Conservation (phyloP, 441 rosid genomes). For the Corymbia citriodora region DNA sequence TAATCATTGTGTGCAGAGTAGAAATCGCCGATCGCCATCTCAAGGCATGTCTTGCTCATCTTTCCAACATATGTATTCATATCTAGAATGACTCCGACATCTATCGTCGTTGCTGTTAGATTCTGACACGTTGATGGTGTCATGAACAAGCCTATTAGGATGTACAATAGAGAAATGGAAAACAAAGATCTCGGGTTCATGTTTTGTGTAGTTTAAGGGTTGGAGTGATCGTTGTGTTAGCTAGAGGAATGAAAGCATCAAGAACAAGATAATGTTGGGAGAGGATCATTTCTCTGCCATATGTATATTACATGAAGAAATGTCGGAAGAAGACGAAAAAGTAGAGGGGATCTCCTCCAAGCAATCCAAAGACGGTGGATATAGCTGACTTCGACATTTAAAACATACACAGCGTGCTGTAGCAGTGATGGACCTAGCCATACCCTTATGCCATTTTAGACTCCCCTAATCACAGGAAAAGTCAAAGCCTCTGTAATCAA, state of each 20-base stretch:
- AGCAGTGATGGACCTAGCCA: background rate
- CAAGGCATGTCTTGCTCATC: conserved; percentile 9
- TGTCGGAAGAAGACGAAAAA: background rate
- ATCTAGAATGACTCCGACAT: conserved; percentile 6
- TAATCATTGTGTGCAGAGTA: background rate
- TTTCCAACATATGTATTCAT: background rate
- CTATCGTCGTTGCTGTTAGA: background rate
- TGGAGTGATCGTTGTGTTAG: background rate
- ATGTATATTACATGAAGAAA: background rate
- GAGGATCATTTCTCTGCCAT: background rate
- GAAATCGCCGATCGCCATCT: conserved; percentile 2
- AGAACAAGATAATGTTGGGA: background rate
- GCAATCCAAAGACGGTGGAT: background rate
- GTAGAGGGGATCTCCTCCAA: background rate
- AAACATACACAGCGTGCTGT: background rate
- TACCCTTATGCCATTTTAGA: background rate
- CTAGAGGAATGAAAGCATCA: background rate
- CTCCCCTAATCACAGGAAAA: background rate
- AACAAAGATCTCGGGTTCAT: background rate
- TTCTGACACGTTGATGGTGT: background rate
- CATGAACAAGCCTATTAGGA: background rate
- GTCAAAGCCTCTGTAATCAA: background rate
- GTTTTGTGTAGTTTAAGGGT: background rate
- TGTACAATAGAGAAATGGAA: background rate
- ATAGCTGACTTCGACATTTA: background rate